These are phyloP conservation scores for Citrus maxima DNA, from an alignment of 345 rosid genomes.

Conservation along the genomic window DNA sequence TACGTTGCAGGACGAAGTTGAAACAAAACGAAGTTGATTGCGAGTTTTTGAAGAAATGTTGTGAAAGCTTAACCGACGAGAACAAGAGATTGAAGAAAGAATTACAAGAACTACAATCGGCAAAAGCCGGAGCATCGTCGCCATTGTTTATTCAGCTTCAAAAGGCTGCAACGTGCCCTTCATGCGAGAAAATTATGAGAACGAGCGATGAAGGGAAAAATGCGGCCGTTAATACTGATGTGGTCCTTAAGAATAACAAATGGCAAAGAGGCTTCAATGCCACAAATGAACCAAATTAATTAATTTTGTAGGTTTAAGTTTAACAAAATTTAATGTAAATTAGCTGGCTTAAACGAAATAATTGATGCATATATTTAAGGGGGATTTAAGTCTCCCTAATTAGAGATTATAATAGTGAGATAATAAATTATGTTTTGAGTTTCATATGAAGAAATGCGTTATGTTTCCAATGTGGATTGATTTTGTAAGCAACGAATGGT, in stretches of 20 bases:
- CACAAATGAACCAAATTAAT: not conserved
- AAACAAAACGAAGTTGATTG: conserved; percentile 49
- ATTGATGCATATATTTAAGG: not conserved
- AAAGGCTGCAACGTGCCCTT: conserved; percentile 17
- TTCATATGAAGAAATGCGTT: not conserved
- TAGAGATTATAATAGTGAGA: not conserved
- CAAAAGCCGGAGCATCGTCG: not conserved
- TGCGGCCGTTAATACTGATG: not conserved
- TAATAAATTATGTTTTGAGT: not conserved
- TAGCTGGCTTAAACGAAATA: not conserved
- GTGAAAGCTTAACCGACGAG: conserved; percentile 37
- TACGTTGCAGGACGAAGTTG: conserved; percentile 43
- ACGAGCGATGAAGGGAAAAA: not conserved
- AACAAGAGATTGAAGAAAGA: conserved; percentile 44
- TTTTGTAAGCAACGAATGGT: too few species aligned
- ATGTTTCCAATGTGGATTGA: not conserved
- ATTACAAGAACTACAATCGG: conserved; percentile 33
- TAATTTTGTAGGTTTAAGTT: not conserved
- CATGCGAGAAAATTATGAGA: conserved; percentile 16
- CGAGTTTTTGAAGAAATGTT: conserved; percentile 38
- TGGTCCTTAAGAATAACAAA: conserved; percentile 3
- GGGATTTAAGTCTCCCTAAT: not conserved
- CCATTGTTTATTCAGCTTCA: not conserved
- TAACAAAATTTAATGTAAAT: not conserved
- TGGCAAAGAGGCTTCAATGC: not conserved